Conservation (phyloP, 2,329 filamentous ascomycete species). For the Penicillium sp. region DNA sequence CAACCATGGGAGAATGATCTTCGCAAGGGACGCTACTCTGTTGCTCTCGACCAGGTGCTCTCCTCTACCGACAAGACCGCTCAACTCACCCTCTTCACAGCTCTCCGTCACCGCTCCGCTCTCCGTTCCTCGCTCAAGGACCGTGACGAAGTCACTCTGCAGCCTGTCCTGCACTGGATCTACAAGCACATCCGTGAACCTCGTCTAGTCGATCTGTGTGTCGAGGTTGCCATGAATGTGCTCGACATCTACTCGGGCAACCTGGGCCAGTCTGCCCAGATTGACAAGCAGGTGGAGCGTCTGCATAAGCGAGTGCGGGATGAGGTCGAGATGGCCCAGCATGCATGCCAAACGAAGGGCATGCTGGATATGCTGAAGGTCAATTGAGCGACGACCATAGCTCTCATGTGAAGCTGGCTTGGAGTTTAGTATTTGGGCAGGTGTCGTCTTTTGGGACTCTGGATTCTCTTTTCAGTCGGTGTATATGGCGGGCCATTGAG, state of each 20-base stretch:
- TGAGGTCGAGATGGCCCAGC: constrained; percentile 81
- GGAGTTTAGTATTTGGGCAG: constrained; percentile 25
- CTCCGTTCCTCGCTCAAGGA: constrained; percentile 77
- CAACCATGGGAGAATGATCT: constrained; percentile 80
- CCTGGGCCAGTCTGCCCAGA: constrained; percentile 70
- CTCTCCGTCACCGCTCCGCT: constrained; percentile 84
- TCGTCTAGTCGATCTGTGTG: constrained; percentile 76
- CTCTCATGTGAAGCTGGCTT: constrained; percentile 19
- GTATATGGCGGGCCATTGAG: constrained; percentile 33
- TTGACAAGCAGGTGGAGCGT: constrained; percentile 70
- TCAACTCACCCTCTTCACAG: constrained; percentile 76
- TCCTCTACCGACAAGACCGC: constrained; percentile 61
- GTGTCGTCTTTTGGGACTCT: constrained; percentile 15
- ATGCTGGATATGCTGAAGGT: constrained; percentile 78
- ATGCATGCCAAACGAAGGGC: constrained; percentile 78
- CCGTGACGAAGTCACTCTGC: constrained; percentile 77
- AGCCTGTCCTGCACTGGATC: constrained; percentile 83
- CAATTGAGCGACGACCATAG: constrained; percentile 19
- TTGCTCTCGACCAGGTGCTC: constrained; percentile 79
- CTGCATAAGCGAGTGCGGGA: constrained; percentile 72
- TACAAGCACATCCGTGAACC: constrained; percentile 80
- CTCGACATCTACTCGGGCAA: constrained; percentile 87
- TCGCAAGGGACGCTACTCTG: constrained; percentile 74
- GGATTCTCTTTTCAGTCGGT: constrained; percentile 25
- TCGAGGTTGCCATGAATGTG: constrained; percentile 79